Base-by-base conservation (phyloP, 805 yeast genomes). In the Cyberlindnera petersonii region DNA sequence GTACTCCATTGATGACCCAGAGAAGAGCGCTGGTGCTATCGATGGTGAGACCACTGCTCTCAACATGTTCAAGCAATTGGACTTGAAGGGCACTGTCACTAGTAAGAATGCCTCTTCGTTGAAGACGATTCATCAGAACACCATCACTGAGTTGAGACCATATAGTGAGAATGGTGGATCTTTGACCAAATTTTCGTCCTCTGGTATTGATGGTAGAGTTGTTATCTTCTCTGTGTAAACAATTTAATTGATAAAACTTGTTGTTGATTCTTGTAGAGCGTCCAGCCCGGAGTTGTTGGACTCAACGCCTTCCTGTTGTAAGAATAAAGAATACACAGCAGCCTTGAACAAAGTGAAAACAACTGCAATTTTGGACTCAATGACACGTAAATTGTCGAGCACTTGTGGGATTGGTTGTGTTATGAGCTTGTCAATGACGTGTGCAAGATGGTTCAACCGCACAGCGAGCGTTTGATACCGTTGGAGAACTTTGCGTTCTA, bases 31-130 rank as follows among this genome's bases (percentile, higher is more conserved):
- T 11, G 69, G 65, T 30, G 59, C 59, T 37, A 65, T 74, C 11
- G 68, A 75, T 6, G 65, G 65, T 37, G 82, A 85, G 47, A 85
- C 83, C 47, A 76, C 82, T 48, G 94, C 94, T 6, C 75, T 93
- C 61, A 84, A 85, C 66, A 87, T 91, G 89, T 93, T 93, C 69
- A 81, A 86, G 64, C 96, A 91, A 63, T 69, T 93, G 74, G 99
- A 93, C 65, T 74, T 91, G 61, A 93, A 88, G 71, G 99, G 99
- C 43, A 75, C 85, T 41, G 76, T 76, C 36, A 69, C 63, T 40
- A 60, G 60, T 22, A 59, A 61, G 39, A 63, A 65, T 37, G 67
- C 71, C 27, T 62, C 72, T 23, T 72, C 67, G 26, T 70, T 83
- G 61, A 73, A 74, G 37, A 87, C 96, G 13, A 75, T 86, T 43